These are phyloP conservation scores for Meyerozyma sp. DNA, from an alignment of 1,139 yeast genomes.

Conservation along the genomic window DNA sequence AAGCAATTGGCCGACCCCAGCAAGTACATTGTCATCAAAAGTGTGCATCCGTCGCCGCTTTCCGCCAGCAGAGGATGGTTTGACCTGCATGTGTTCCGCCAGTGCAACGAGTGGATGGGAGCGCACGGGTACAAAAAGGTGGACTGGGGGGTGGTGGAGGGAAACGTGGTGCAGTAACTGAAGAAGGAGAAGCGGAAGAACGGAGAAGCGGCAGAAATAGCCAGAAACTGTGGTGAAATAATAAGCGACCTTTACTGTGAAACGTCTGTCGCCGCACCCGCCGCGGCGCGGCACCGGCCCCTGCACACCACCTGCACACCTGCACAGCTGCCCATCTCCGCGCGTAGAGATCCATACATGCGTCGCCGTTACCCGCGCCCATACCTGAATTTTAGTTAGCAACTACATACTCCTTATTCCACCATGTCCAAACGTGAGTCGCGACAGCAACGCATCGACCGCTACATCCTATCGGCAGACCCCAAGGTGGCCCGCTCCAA, in stretches of 20 bases:
- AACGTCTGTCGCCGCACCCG: neutral
- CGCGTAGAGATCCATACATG: neutral
- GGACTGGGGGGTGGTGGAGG: slow-evolving; percentile 54
- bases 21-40: slow-evolving; percentile 49
- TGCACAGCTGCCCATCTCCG: neutral
- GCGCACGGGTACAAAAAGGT: slow-evolving; percentile 43
- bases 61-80: slow-evolving; percentile 86
- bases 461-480: slow-evolving; percentile 24
- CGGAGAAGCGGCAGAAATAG: too few relatives aligned
- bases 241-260: too few relatives aligned
- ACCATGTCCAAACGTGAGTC: slow-evolving; percentile 1
- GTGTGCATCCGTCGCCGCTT: slow-evolving; percentile 94
- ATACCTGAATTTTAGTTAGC: neutral
- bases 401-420: neutral
- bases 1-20: slow-evolving; percentile 18
- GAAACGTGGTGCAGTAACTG: slow-evolving; percentile 16
- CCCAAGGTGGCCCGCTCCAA: slow-evolving; percentile 50
- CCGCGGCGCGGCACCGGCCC: neutral
- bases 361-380: slow-evolving; percentile 1
- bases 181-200: too few relatives aligned
- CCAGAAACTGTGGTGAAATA: too few relatives aligned
- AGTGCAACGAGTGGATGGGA: slow-evolving; percentile 71
- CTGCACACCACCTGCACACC: too few relatives aligned
- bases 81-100: slow-evolving; percentile 61
- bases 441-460: slow-evolving; percentile 1